phyloP scores from a whole-genome alignment of 2,329 filamentous ascomycete species.

The Ophiosphaerella narmari region DNA sequence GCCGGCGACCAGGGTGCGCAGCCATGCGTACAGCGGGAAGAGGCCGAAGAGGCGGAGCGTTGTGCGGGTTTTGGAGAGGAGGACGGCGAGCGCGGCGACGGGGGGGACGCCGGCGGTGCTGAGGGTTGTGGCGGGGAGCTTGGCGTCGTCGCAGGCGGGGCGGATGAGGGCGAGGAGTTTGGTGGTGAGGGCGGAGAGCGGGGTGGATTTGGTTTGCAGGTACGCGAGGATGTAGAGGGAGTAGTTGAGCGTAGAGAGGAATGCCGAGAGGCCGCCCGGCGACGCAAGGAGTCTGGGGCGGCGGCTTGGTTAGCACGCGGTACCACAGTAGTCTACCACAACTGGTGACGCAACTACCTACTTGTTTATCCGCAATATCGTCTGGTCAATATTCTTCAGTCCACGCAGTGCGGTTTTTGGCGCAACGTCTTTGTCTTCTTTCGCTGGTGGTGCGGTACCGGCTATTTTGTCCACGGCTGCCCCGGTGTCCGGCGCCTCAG shows the following conservation, averaged over 20 bases:
- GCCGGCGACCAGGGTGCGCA: conserved; percentile 47
- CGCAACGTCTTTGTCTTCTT: conserved; percentile 15
- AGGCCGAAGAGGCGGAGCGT: conserved; percentile 52
- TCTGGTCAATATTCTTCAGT: conserved; percentile 43
- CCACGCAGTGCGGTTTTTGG: conserved; percentile 31
- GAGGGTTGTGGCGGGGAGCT: conserved; percentile 28
- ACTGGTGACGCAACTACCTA: conserved; percentile 15
- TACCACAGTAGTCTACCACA: not conserved
- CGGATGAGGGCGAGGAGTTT: conserved; percentile 42
- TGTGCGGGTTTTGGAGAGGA: conserved; percentile 50
- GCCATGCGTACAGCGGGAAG: conserved; percentile 52
- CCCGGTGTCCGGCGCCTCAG: conserved; percentile 42
- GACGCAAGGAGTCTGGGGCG: conserved; percentile 47
- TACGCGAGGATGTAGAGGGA: conserved; percentile 52
- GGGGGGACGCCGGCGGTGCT: conserved; percentile 36
- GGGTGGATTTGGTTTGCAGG: conserved; percentile 46
- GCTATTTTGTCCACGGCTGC: conserved; percentile 31
- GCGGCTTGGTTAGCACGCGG: conserved; percentile 2
- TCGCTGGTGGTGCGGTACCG: conserved; percentile 17
- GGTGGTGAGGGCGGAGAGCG: conserved; percentile 33
- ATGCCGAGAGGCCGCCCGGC: conserved; percentile 51
- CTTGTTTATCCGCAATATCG: conserved; percentile 53
- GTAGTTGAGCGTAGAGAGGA: conserved; percentile 55
- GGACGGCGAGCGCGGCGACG: conserved; percentile 41
- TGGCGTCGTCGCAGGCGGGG: conserved; percentile 31